Percentiles rank a stretch among this genome's conserved stretches.
These are phyloP conservation scores for Fistulinella cinereoalba DNA, from an alignment of 1,284 basidiomycete species.

Conservation along the genomic window DNA sequence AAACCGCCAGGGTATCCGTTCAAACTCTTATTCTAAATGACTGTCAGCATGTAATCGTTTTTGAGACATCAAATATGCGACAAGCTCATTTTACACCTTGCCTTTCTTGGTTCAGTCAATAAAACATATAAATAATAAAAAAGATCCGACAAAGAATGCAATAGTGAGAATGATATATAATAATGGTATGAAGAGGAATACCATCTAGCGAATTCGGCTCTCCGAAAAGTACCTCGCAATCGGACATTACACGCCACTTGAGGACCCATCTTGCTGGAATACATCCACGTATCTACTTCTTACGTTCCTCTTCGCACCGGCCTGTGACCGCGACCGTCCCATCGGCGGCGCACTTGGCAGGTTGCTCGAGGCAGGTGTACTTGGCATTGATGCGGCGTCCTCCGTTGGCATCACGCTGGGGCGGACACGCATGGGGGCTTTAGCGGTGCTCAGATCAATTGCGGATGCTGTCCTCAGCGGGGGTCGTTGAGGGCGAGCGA, in stretches of 20 bases:
- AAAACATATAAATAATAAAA: conserved; percentile 28
- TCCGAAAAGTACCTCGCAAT: not conserved
- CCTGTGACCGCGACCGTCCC: conserved; percentile 58
- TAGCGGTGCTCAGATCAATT: conserved; percentile 53
- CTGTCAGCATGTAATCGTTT: not conserved
- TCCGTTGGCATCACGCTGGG: conserved; percentile 66
- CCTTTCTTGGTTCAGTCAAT: too few relatives aligned
- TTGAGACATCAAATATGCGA: too few relatives aligned
- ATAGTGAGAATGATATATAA: conserved; percentile 15
- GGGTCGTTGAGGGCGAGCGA: conserved; percentile 34
- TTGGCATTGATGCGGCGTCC: conserved; percentile 33
- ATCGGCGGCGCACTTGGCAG: conserved; percentile 43
- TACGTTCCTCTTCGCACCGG: conserved; percentile 69
- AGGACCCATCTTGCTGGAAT: conserved; percentile 55
- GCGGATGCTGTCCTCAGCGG: conserved; percentile 61
- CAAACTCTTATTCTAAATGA: conserved; percentile 60
- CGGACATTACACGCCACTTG: conserved; percentile 13
- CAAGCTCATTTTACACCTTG: too few relatives aligned
- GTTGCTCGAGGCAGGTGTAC: conserved; percentile 32
- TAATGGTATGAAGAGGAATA: conserved; percentile 19
- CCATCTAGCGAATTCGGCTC: conserved; percentile 2
- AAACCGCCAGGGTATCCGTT: conserved; percentile 67
- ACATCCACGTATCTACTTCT: conserved; percentile 85
- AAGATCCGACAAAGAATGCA: conserved; percentile 24
- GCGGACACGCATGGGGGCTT: conserved; percentile 53